Base-by-base conservation (phyloP, 495 filamentous ascomycete species). In the Penicillium manginii region DNA sequence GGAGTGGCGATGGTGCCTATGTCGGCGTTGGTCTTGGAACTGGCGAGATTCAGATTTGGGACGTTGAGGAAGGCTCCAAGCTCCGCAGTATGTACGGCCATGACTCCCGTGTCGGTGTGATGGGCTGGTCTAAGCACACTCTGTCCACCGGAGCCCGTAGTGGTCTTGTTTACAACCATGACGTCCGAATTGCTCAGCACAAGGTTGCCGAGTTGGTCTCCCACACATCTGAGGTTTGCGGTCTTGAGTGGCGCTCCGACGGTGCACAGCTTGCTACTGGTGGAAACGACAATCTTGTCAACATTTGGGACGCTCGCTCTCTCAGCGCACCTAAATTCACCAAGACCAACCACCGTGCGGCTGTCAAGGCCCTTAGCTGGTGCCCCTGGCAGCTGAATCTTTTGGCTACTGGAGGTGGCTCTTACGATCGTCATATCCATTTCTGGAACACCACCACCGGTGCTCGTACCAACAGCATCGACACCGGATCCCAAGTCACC, bases 401-500 rank as follows among this genome's bases (percentile, higher is more conserved):
- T 14, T 88, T 99, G 15, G 94, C 96, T 40, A 97, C 96, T 23
- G 94, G 96, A 32, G 96, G 96, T 63, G 94, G 94, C 51, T 94
- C 92, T 21, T 94, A 97, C 73, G 94, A 98, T 71, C 87, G 91
- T 62, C 89, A 97, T 78, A 99, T 99, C 72, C 96, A 98, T 77
- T 99, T 98, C 85, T 99, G 94, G 94, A 99, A 99, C 81, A 91
- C 90, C 47, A 98, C 94, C 15, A 96, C 94, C 8, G 94, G 94
- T 56, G 94, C 94, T 23, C 88, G 94, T 53, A 93, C 93, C 73
- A 99, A 99, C 86, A 94, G 91, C 83, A 97, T 99, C 76, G 93
- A 97, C 69, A 97, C 94, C 18, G 96, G 94, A 48, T 96, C 91
- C 23, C 94, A 98, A 73, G 94, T 99, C 32, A 99, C 94, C 61